Evolutionary conservation across 2,329 filamentous ascomycete genomes (phyloP), one percentile per base, ranked within the genome.

Genomic region (Penicillium griseofulvum): DNA sequence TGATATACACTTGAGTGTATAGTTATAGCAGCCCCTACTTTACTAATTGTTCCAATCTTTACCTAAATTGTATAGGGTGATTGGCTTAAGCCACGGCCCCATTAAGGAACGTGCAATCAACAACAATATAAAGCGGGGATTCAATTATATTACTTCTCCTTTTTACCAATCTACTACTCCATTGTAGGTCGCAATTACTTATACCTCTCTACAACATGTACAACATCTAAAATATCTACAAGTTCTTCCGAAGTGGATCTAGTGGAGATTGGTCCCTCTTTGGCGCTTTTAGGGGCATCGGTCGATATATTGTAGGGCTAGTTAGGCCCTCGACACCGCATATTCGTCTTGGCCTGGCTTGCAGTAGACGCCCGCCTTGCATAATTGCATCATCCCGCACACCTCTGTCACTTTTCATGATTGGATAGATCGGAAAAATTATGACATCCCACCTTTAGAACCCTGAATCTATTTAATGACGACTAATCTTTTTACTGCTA

Each of bases 381-480:
- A 59, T 49, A 37, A 61, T 64, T 61, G 60, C 60, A 64, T 61
- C 58, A 62, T 64, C 55, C 60, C 58, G 44, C 37, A 49, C 44
- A 42, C 31, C 28, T 45, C 34, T 43, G 26, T 43, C 51, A 47
- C 16, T 45, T 50, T 47, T 26, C 22, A n/a, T 60, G 41, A 52
- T 62, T 57, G 43, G 52, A 54, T 33, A 52, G 34, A 28, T 49
- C 47, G 36, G 36, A 37, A 49, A 19, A 43, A 50, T 46, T 54
- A 52, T 39, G 42, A 9, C 11, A 16, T 34, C 16, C 37, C 48
- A 22, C 16, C 33, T 19, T 44, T 34, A 5, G n/a, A 19, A 19
- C 6, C 44, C 24, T 22, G 17, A 16, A 17, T 22, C 42, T 36
- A 42, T 41, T 24, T 42, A 37, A 42, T 26, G 19, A 22, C 22